Base-by-base conservation (phyloP, 1,284 basidiomycete genomes). In the Caloboletus firmus region DNA sequence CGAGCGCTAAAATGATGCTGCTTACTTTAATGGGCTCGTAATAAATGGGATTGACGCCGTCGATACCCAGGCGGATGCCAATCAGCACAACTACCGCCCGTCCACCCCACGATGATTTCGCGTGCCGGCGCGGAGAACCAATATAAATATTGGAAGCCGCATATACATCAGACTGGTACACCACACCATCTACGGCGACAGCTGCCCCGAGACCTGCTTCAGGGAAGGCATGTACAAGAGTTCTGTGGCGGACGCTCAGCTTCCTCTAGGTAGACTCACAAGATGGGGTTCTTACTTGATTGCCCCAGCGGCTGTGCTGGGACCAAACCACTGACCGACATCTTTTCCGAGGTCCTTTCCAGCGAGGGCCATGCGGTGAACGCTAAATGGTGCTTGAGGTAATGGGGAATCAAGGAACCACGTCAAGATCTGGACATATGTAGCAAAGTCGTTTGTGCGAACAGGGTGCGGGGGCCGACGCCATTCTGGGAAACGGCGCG, bases 241-340 rank as follows among this genome's bases (percentile, higher is more conserved):
- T 81, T 71, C 90, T 91, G 58, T 12, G 49, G 31, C 43, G 26
- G n/a, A 17, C 2, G 26, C 5, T 67, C 6, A 69, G 55, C 30
- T 18, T 1, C 13, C 18, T n/a, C 18, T 10, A 13, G 49, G 44
- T 24, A 44, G 39, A 13, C 17, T 40, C 11, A 28, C 35, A 44
- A 46, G 34, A 37, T 5, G 46, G 40, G 47, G 55, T 11, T 73
- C 83, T 58, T 67, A 90, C 89, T 91, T 93, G 75, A 98, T 91
- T 15, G 94, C 95, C 34, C 95, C 95, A 7, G 95, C 94, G 30
- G 96, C 96, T 0, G 93, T 96, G 67, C 93, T 96, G 0, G 96
- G 96, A 0, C 96, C 96, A 66, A 98, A 98, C 96, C 96, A 98
- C 71, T 95, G 91, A 3, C 96, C 96, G 0, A 98, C 90, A 61